Evolutionary conservation across 352 stramenopile species (phyloP).

Genomic region (Globisporangium spiculum): DNA sequence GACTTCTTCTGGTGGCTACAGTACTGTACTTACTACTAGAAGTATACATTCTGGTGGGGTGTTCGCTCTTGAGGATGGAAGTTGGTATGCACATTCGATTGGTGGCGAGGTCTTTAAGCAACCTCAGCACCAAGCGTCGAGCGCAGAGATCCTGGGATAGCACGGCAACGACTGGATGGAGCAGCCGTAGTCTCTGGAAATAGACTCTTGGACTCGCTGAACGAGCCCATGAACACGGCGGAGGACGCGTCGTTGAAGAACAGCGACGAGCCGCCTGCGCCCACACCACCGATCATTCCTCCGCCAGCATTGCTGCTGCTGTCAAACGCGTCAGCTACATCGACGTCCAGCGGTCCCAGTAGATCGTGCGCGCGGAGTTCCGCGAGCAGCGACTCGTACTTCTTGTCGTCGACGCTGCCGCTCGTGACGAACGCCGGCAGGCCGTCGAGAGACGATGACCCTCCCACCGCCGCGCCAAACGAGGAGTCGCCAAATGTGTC

Average conservation of each 20-base stretch:
- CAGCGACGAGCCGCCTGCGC: constrained; percentile 51
- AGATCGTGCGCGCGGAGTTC: constrained; percentile 86
- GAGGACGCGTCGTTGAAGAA: constrained; percentile 87
- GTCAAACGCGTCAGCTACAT: constrained; percentile 13
- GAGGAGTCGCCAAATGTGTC: constrained; percentile 20
- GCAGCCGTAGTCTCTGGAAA: background rate
- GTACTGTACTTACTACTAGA: too few species aligned
- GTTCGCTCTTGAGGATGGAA: too few species aligned
- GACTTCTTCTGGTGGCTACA: too few species aligned
- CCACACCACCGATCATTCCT: constrained; percentile 11
- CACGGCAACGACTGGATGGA: background rate
- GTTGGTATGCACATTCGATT: too few species aligned
- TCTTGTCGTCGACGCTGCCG: constrained; percentile 77
- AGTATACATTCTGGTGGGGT: too few species aligned
- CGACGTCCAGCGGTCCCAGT: constrained; percentile 57
- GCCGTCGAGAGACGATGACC: constrained; percentile 35
- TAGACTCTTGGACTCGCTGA: constrained; percentile 40
- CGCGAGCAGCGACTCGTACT: constrained; percentile 84
- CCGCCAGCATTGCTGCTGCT: constrained; percentile 13
- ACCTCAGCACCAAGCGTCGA: too few species aligned
- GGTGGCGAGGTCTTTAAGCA: too few species aligned
- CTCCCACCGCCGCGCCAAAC: background rate
- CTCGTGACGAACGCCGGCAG: constrained; percentile 80
- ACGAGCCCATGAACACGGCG: constrained; percentile 78
- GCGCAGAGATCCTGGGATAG: too few species aligned